Evolutionary conservation across 176 grass and related monocot genomes (phyloP).

Genomic region (Aechmea fasciata): DNA sequence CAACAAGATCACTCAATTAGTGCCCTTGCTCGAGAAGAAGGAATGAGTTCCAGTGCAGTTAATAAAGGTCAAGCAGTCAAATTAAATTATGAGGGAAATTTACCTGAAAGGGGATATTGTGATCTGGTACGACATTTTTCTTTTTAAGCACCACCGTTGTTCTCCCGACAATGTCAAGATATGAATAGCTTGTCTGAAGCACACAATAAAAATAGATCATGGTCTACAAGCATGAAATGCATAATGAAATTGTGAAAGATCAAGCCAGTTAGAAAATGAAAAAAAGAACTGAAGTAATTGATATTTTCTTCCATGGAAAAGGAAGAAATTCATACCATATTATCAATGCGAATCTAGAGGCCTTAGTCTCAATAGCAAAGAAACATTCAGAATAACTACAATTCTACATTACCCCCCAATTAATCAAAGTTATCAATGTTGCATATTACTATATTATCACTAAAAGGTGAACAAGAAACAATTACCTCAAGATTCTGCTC

Average conservation of each 20-base stretch:
- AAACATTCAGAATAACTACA: neutral
- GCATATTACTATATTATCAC: neutral
- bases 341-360: neutral
- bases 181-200: conserved; percentile 59
- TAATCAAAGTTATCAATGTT: neutral
- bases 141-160: conserved; percentile 58
- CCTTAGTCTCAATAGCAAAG: neutral
- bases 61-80: neutral
- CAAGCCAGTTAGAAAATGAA: conserved; percentile 8
- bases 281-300: neutral
- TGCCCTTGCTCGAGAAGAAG: neutral
- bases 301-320: neutral
- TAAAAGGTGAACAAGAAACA: conserved; percentile 10
- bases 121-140: conserved; percentile 59
- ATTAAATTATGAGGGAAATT: neutral
- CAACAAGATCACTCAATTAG: neutral
- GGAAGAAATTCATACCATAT: neutral
- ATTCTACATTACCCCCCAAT: too few species aligned
- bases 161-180: conserved; percentile 71
- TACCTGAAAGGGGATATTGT: conserved; percentile 72
- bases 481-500: conserved; percentile 56
- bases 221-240: neutral
- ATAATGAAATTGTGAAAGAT: neutral
- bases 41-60: neutral
- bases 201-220: conserved; percentile 8